Evolutionary conservation across 2,329 filamentous ascomycete genomes (phyloP).

Genomic region (Phialemonium atrogriseum): DNA sequence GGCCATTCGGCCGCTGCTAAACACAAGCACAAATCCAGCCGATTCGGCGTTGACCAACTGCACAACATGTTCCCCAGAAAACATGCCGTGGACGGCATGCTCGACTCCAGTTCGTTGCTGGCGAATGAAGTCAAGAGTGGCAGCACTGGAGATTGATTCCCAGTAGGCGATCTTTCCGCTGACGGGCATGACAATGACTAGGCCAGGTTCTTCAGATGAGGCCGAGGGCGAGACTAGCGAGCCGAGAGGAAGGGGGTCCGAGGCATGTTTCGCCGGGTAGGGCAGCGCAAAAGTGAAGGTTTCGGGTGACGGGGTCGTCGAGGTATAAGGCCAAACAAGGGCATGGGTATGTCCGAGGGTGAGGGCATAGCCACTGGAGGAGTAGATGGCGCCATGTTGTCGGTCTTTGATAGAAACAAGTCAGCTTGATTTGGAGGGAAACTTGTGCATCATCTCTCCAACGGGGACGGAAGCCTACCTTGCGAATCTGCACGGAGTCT

Average conservation of each 20-base stretch:
- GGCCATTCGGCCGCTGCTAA: slow-evolving; percentile 78
- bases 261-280: slow-evolving; percentile 55
- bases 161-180: slow-evolving; percentile 86
- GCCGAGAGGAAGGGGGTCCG: slow-evolving; percentile 72
- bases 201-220: slow-evolving; percentile 70
- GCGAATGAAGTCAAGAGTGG: slow-evolving; percentile 73
- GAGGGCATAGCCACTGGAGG: slow-evolving; percentile 64
- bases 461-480: slow-evolving; percentile 51
- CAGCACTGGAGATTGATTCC: slow-evolving; percentile 88
- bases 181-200: slow-evolving; percentile 77
- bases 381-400: slow-evolving; percentile 59
- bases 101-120: slow-evolving; percentile 77
- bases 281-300: slow-evolving; percentile 76
- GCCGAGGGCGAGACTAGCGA: slow-evolving; percentile 73
- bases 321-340: slow-evolving; percentile 82
- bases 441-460: background rate
- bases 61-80: slow-evolving; percentile 68
- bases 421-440: slow-evolving; percentile 3
- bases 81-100: slow-evolving; percentile 62
- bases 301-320: slow-evolving; percentile 59
- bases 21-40: slow-evolving; percentile 76
- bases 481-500: slow-evolving; percentile 58
- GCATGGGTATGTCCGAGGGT: slow-evolving; percentile 75
- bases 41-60: slow-evolving; percentile 76
- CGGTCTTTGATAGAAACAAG: slow-evolving; percentile 37